phyloP scores from a whole-genome alignment of 495 filamentous ascomycete genomes.

The Venustampulla echinocandica region DNA sequence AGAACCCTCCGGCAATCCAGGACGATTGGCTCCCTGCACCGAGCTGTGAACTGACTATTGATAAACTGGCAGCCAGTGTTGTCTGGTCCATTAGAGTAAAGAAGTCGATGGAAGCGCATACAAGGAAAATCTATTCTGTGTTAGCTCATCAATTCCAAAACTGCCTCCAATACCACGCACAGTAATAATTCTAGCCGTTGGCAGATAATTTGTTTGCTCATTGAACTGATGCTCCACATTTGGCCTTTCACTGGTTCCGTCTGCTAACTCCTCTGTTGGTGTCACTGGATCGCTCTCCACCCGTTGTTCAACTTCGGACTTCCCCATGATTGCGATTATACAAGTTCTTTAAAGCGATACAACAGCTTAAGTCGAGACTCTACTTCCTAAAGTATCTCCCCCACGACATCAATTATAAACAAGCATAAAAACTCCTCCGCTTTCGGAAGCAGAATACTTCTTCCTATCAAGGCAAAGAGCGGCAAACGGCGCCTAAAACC shows the following conservation, averaged over 20 bases:
- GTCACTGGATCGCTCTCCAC: slow-evolving; percentile 4
- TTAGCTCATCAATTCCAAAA: not conserved
- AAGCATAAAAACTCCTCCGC: not conserved
- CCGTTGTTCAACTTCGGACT: not conserved
- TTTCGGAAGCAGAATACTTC: not conserved
- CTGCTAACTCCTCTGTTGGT: slow-evolving; percentile 5
- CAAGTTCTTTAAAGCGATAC: too few species aligned
- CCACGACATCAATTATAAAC: not conserved
- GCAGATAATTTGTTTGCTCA: slow-evolving; percentile 49
- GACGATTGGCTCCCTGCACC: slow-evolving; percentile 39
- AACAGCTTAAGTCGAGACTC: too few species aligned
- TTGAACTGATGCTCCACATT: slow-evolving; percentile 29
- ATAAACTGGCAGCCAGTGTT: slow-evolving; percentile 41
- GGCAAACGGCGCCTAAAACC: not conserved
- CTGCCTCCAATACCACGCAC: slow-evolving; percentile 22
- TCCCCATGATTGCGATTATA: not conserved
- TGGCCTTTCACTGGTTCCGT: slow-evolving; percentile 9
- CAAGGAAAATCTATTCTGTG: slow-evolving; percentile 39
- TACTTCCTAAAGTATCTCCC: too few species aligned
- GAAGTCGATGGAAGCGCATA: slow-evolving; percentile 46
- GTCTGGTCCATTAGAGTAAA: slow-evolving; percentile 49
- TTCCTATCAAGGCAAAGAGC: not conserved
- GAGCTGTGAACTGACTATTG: slow-evolving; percentile 40
- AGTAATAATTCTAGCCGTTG: slow-evolving; percentile 39
- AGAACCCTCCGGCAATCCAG: slow-evolving; percentile 48